Evolutionary conservation across 306 rosid species (phyloP), one percentile per base, ranked within the genome.

Genomic region (Phaseolus lunatus): DNA sequence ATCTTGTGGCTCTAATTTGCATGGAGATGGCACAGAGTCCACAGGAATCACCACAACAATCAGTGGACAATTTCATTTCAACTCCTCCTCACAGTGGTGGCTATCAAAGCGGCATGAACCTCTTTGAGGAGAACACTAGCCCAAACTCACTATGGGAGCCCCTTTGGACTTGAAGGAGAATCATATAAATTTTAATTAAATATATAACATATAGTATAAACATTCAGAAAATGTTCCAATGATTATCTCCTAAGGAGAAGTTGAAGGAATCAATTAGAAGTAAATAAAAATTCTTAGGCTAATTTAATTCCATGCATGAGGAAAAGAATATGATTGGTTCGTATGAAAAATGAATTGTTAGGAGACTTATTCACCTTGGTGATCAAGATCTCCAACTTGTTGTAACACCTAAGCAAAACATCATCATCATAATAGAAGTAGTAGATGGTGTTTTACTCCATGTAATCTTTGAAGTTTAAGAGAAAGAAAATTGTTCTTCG

Each of bases 1-100:
- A 94, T 71, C 89, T 94, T 27, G 88, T 90, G 14, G 89, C 98
- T 56, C 68, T 89, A 0, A 47, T 94, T 67, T 93, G 93, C 88
- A 88, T 83, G 98, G 92, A 93, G 43, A 80, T 91, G 86, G 29
- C 94, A 15, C 91, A 91, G 24, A 77, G 79, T n/a, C 88, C 82
- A 37, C 87, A 85, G 1, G 88, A 70, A 12, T 75, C 85, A 7
- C 88, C 84, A 5, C 93, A 83, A n/a, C 85, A 89, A 62, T 86
- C 86, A 2, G 27, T 85, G 27, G 92, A 85, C 61, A 54, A 82
- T 65, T 86, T 85, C 76, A 81, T 73, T 65, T 10, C 78, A 62
- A 74, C 73, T 22, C 67, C 75, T 49, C 77, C 74, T 7, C 75
- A 77, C 9, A 79, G 18, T 41, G 47, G 16, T 9, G 80, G 73